Conservation (phyloP, 129 eudicot genomes). For the Kitagawia praeruptora region DNA sequence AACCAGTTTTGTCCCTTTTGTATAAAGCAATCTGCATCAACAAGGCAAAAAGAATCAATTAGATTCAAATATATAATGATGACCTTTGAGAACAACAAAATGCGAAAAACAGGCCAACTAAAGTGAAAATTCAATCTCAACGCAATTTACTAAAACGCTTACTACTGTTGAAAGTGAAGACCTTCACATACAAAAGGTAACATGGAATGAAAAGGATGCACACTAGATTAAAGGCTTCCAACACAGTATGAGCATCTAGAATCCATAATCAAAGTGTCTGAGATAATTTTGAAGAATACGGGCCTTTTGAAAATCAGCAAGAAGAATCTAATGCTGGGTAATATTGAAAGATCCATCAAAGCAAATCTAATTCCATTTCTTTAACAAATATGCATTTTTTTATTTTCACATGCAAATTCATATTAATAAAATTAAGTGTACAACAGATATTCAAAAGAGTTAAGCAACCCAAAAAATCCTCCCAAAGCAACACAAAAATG, state of each 20-base stretch:
- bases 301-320: background rate
- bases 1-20: background rate
- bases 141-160: background rate
- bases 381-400: background rate
- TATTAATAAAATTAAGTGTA: background rate
- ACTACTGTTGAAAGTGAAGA: background rate
- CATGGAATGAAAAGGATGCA: background rate
- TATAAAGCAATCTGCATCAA: slow-evolving; percentile 27
- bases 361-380: background rate
- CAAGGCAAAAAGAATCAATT: background rate
- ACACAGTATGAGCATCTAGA: background rate
- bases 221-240: slow-evolving; percentile 2
- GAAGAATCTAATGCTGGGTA: slow-evolving; percentile 3
- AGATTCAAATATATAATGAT: background rate
- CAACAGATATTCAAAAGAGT: background rate
- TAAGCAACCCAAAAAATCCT: background rate
- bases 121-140: background rate
- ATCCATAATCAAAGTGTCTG: background rate
- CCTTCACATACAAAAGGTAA: background rate
- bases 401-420: background rate
- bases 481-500: background rate
- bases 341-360: background rate
- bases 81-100: background rate
- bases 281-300: background rate
- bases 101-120: background rate